These are phyloP conservation scores for Hyaloscypha bicolor DNA, from an alignment of 495 filamentous ascomycete genomes.

Conservation along the genomic window DNA sequence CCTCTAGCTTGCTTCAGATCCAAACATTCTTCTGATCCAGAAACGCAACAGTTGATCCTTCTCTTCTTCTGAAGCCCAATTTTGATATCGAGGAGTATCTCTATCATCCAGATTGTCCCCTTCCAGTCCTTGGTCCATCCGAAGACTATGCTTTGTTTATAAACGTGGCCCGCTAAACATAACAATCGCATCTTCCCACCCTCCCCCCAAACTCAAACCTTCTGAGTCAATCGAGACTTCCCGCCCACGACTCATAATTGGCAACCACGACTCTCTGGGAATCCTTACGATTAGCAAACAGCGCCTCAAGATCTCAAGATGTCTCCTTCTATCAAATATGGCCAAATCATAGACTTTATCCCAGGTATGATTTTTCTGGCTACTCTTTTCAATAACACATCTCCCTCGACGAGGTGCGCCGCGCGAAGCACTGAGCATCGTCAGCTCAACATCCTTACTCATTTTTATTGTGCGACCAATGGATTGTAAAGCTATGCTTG, in stretches of 20 bases:
- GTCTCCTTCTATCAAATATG: constrained; percentile 39
- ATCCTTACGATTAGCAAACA: neutral
- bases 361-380: too few relatives aligned
- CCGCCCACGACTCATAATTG: constrained; percentile 9
- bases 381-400: constrained; percentile 24
- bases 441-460: constrained; percentile 26
- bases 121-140: neutral
- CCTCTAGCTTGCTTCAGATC: neutral
- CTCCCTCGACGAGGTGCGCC: constrained; percentile 7
- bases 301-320: constrained; percentile 32
- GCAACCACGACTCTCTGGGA: constrained; percentile 19
- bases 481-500: constrained; percentile 1
- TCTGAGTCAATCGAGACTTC: neutral
- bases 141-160: constrained; percentile 24
- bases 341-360: constrained; percentile 61
- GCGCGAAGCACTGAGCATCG: constrained; percentile 17
- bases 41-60: constrained; percentile 4
- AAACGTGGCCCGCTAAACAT: constrained; percentile 18
- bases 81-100: constrained; percentile 19
- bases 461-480: constrained; percentile 1
- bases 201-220: constrained; percentile 2
- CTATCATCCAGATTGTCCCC: constrained; percentile 2
- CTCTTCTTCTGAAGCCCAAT: constrained; percentile 10
- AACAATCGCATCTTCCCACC: constrained; percentile 2
- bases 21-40: constrained; percentile 25